Evolutionary conservation across 2,329 filamentous ascomycete genomes (phyloP), one percentile per base, ranked within the genome.

Genomic region (Ustilaginoidea virens): DNA sequence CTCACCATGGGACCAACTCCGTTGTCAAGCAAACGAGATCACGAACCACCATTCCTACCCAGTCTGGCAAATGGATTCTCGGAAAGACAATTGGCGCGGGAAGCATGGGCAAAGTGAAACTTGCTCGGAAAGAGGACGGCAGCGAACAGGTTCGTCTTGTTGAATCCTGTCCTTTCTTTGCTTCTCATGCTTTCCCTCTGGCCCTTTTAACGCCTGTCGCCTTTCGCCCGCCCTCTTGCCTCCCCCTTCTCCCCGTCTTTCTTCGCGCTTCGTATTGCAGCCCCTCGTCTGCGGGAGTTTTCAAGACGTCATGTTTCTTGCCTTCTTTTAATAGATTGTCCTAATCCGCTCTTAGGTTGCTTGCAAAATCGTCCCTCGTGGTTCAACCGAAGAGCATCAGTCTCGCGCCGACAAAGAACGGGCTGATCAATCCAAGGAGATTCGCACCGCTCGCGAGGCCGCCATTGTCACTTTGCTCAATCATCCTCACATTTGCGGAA

Each of bases 31-130:
- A 63, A 40, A 58, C 63, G 34, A 66, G 66, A 40, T 66, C 70
- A 31, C 65, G 73, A 44, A 94, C 87, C 9, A 87, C 81, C 23
- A 92, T 98, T 48, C 81, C 80, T 29, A 85, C 86, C 3, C 75
- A 80, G 26, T 85, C 86, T 9, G 90, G 90, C 33, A 83, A 86
- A 61, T 98, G 87, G 85, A 74, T 85, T 32, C 63, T 98, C 29
- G 87, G 87, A 34, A 96, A 96, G 63, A 96, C 90, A 4, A 90
- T 98, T 45, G 90, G 90, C 35, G 85, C 86, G 30, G 90, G 90
- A 28, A 96, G 87, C 53, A 98, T 98, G 90, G 90, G 90, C 39
- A 96, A 96, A 55, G 90, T 98, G 37, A 96, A 96, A 60, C 63
- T 98, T 40, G 90, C 90, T 15, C 81, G 81, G 44, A 92, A 92